These are phyloP conservation scores for Agroathelia rolfsii DNA, from an alignment of 1,284 basidiomycete genomes.

Conservation along the genomic window DNA sequence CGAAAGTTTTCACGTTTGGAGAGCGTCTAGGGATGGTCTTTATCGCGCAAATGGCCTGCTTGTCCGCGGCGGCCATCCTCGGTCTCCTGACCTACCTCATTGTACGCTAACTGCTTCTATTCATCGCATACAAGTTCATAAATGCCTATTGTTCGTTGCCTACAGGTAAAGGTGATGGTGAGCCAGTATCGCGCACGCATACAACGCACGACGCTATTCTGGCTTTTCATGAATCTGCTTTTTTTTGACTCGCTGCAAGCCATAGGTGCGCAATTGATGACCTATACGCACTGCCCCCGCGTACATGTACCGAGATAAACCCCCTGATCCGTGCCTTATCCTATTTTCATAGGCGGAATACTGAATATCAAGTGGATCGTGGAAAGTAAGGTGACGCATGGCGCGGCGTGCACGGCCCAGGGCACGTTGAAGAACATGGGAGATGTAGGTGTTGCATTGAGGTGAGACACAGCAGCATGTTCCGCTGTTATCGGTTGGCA, in stretches of 20 bases:
- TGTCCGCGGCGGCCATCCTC: slow-evolving; percentile 21
- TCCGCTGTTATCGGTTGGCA: neutral
- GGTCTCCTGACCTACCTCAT: slow-evolving; percentile 20
- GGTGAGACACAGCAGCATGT: slow-evolving; percentile 25
- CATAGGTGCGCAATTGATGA: slow-evolving; percentile 10
- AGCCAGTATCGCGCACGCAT: neutral
- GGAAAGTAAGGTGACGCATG: slow-evolving; percentile 30
- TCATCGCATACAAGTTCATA: neutral
- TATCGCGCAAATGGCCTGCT: slow-evolving; percentile 22
- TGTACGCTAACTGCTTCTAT: slow-evolving; percentile 14
- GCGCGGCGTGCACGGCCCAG: slow-evolving; percentile 34
- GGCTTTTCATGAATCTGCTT: slow-evolving; percentile 18
- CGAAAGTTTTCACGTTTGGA: slow-evolving; percentile 22
- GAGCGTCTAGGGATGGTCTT: slow-evolving; percentile 26
- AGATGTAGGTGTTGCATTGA: slow-evolving; percentile 35
- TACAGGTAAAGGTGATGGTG: no score
- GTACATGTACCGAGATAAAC: no score
- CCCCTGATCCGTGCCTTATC: no score
- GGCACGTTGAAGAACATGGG: slow-evolving; percentile 39
- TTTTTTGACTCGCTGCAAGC: slow-evolving; percentile 19
- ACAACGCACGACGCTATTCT: neutral
- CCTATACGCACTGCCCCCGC: no score
- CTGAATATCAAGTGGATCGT: slow-evolving; percentile 32
- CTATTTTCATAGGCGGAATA: slow-evolving; percentile 22
- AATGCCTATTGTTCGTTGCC: no score